These are phyloP conservation scores for Clausena lansium DNA, from an alignment of 345 rosid species.

Conservation along the genomic window DNA sequence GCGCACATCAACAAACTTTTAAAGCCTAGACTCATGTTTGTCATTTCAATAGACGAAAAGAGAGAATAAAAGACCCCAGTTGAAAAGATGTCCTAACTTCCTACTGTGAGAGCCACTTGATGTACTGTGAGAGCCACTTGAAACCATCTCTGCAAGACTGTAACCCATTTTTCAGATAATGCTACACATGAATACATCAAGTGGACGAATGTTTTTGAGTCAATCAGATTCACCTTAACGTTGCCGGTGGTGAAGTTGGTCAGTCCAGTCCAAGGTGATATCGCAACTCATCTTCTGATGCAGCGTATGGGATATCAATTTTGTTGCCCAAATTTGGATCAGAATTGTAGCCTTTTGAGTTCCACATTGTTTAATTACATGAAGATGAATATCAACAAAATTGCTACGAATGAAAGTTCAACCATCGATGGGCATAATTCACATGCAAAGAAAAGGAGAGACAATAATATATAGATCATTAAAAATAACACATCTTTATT, in stretches of 20 bases:
- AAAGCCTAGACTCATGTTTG: too few relatives aligned
- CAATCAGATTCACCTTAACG: constrained; percentile 52
- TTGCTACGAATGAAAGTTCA: too few relatives aligned
- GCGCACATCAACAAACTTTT: too few relatives aligned
- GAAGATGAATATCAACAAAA: too few relatives aligned
- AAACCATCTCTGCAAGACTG: constrained; percentile 50
- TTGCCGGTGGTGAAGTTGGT: constrained; percentile 73
- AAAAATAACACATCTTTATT: not conserved
- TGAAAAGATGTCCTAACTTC: not conserved
- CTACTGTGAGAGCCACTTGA: constrained; percentile 42
- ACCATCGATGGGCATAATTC: not conserved
- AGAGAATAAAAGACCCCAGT: too few relatives aligned
- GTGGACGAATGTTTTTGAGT: constrained; percentile 51
- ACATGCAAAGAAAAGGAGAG: not conserved
- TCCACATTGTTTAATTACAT: too few relatives aligned
- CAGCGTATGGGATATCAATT: constrained; percentile 66
- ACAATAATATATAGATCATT: not conserved
- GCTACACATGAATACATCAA: constrained; percentile 76
- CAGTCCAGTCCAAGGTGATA: constrained; percentile 62
- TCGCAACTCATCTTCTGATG: constrained; percentile 67
- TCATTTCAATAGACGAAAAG: too few relatives aligned
- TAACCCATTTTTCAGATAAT: constrained; percentile 76
- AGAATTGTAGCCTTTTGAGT: too few relatives aligned
- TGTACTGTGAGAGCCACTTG: constrained; percentile 76
- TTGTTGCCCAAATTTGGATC: constrained; percentile 48